phyloP scores from a whole-genome alignment of 2,329 filamentous ascomycete genomes.

The Anthostomella pinea region DNA sequence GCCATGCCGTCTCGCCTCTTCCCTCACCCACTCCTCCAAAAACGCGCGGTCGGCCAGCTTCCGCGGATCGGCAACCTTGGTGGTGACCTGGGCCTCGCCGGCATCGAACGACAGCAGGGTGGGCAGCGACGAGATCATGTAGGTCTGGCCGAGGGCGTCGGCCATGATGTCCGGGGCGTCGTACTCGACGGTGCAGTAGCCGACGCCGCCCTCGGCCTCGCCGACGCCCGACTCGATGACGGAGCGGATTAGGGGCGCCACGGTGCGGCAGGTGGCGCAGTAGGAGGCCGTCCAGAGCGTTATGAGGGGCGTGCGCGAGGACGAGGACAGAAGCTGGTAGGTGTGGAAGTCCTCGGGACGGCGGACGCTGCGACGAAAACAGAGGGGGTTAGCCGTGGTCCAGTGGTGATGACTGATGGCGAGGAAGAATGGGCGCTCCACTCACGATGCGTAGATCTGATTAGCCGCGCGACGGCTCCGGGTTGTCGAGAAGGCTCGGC shows the following conservation, averaged over 20 bases:
- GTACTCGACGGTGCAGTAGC: conserved; percentile 53
- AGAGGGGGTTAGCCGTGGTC: too few species aligned
- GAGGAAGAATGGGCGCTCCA: too few species aligned
- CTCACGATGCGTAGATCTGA: conserved; percentile 40
- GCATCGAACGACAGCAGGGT: conserved; percentile 57
- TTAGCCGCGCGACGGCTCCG: conserved; percentile 31
- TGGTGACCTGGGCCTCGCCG: conserved; percentile 48
- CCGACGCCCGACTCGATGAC: conserved; percentile 51
- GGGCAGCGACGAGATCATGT: conserved; percentile 58
- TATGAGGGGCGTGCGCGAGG: conserved; percentile 52
- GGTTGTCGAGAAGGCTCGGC: conserved; percentile 28
- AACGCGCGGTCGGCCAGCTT: conserved; percentile 48
- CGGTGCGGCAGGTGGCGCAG: conserved; percentile 51
- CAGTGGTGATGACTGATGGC: too few species aligned
- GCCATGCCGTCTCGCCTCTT: conserved; percentile 47
- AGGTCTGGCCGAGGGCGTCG: conserved; percentile 46
- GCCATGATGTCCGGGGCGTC: conserved; percentile 57
- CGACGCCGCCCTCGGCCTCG: conserved; percentile 54
- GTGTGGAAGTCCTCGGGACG: conserved; percentile 52
- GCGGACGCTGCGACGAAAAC: conserved; percentile 58
- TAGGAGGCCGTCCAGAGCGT: conserved; percentile 60
- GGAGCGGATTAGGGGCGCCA: conserved; percentile 47
- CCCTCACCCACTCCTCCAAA: conserved; percentile 52
- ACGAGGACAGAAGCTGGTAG: conserved; percentile 53
- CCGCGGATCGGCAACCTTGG: conserved; percentile 48